Base-by-base conservation (phyloP, 768 basidiomycete genomes). In the Xerocomus brunneocitrinus region DNA sequence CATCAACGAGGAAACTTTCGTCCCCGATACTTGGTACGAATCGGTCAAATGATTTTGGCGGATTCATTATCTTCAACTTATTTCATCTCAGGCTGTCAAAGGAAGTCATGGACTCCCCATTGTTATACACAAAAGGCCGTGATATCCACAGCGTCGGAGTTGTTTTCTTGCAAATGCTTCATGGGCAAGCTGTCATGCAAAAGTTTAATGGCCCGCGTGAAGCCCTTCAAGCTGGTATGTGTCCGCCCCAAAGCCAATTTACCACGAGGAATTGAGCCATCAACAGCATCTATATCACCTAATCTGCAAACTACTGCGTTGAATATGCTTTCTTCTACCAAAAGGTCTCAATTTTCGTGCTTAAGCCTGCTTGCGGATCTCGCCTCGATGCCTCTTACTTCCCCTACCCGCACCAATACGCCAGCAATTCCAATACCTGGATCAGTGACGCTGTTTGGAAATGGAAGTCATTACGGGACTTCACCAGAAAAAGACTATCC, bases 141-240 rank as follows among this genome's bases (percentile, higher is more conserved):
- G 94, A 97, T 62, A 84, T 95, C 9, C 92, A 94, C 70, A 79
- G 82, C 41, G 81, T 84, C 0, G 93, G 89, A 0, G 79, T 95
- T 25, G 77, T 92, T 2, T 72, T 94, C 36, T 62, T 93, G 48
- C 90, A 95, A 69, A 91, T 95, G 89, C 68, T 95, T 12, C 71
- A 85, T n/a, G 94, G 94, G 0, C 70, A 83, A 48, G 80, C 89
- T 57, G 84, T 89, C 8, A 78, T 76, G 50, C 74, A 62, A 28
- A 73, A 75, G 41, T 87, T 76, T 59, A 67, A 72, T 28, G 80
- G 83, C 52, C 76, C 81, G 3, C 77, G 80, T 14, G 73, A 75
- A 25, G 88, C 86, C 3, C 68, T 89, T 8, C 74, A 76, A 50
- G 74, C 74, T 45, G 75, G 87, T 87, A 28, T 14, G 64, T 48